These are phyloP conservation scores for Sporothrix sp. DNA, from an alignment of 2,329 filamentous ascomycete species.

Conservation along the genomic window DNA sequence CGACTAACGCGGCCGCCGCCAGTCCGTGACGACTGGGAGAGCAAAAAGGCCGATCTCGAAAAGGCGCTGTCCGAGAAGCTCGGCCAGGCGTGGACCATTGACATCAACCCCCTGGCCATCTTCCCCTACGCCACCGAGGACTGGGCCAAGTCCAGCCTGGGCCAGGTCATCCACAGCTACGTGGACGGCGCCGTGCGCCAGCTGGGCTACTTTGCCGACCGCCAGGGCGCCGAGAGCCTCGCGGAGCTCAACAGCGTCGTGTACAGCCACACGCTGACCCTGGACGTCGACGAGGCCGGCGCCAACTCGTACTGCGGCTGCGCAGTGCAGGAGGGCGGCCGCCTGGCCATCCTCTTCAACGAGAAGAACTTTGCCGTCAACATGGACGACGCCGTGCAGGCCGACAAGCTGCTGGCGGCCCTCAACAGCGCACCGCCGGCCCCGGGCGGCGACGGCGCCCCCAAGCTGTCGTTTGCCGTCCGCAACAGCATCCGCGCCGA, in stretches of 20 bases:
- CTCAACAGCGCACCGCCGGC: conserved; percentile 35
- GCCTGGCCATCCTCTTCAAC: conserved; percentile 40
- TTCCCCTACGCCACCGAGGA: conserved; percentile 35
- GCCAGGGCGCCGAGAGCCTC: conserved; percentile 25
- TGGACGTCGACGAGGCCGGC: conserved; percentile 35
- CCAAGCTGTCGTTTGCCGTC: conserved; percentile 32
- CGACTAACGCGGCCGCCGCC: too few species aligned
- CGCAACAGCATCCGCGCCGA: conserved; percentile 34
- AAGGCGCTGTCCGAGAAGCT: conserved; percentile 21
- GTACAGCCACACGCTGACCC: conserved; percentile 33
- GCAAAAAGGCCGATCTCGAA: conserved; percentile 30
- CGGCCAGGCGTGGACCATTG: conserved; percentile 40
- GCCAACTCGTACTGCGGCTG: conserved; percentile 35
- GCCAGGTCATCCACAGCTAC: conserved; percentile 35
- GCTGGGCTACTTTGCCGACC: conserved; percentile 7
- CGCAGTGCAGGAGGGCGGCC: conserved; percentile 31
- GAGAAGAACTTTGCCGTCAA: conserved; percentile 36
- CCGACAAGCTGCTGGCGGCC: conserved; percentile 31
- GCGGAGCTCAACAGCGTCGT: conserved; percentile 37
- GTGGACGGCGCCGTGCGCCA: conserved; percentile 10
- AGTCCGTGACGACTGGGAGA: conserved; percentile 46
- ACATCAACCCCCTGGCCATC: conserved; percentile 37
- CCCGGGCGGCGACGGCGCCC: conserved; percentile 14
- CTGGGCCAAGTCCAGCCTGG: conserved; percentile 34
- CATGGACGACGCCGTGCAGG: conserved; percentile 29